Evolutionary conservation across 805 yeast species (phyloP).

Genomic region (Kuraishia ogatae): DNA sequence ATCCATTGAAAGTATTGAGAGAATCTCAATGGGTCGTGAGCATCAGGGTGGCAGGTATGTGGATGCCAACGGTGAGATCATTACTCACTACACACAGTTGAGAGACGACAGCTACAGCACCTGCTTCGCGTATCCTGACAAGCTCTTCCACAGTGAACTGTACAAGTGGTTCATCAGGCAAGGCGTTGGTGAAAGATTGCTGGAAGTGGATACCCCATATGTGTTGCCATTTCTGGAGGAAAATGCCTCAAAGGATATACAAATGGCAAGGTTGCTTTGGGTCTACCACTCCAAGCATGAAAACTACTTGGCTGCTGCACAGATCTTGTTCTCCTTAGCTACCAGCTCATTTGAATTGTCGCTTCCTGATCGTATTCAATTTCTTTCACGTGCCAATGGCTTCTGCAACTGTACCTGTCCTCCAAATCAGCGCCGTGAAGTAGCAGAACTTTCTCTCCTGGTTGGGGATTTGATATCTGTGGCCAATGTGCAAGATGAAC

Average conservation of each 20-base stretch:
- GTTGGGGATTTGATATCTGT: slow-evolving; percentile 80
- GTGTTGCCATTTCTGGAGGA: slow-evolving; percentile 71
- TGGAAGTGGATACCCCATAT: slow-evolving; percentile 76
- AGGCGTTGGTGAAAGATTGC: slow-evolving; percentile 66
- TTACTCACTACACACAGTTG: slow-evolving; percentile 44
- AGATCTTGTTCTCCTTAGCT: slow-evolving; percentile 64
- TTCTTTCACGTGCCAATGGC: slow-evolving; percentile 84
- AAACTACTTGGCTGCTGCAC: slow-evolving; percentile 76
- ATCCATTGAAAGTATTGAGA: slow-evolving; percentile 35
- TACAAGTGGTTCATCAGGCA: slow-evolving; percentile 87
- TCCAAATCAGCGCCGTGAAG: slow-evolving; percentile 65
- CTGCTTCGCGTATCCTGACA: slow-evolving; percentile 69
- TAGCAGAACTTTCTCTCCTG: slow-evolving; percentile 57
- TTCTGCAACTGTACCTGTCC: slow-evolving; percentile 82
- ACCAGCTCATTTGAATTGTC: slow-evolving; percentile 62
- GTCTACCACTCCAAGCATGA: slow-evolving; percentile 78
- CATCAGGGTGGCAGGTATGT: slow-evolving; percentile 17
- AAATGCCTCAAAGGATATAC: slow-evolving; percentile 51
- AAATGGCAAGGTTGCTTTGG: slow-evolving; percentile 81
- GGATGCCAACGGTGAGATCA: slow-evolving; percentile 23
- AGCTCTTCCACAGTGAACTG: slow-evolving; percentile 81
- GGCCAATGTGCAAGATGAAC: slow-evolving; percentile 74
- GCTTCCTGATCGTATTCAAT: slow-evolving; percentile 74
- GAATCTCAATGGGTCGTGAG: slow-evolving; percentile 10
- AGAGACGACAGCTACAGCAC: slow-evolving; percentile 68